Evolutionary conservation across 2,329 filamentous ascomycete genomes (phyloP), one percentile per base, ranked within the genome.

Genomic region (Bipolaris gigantea): DNA sequence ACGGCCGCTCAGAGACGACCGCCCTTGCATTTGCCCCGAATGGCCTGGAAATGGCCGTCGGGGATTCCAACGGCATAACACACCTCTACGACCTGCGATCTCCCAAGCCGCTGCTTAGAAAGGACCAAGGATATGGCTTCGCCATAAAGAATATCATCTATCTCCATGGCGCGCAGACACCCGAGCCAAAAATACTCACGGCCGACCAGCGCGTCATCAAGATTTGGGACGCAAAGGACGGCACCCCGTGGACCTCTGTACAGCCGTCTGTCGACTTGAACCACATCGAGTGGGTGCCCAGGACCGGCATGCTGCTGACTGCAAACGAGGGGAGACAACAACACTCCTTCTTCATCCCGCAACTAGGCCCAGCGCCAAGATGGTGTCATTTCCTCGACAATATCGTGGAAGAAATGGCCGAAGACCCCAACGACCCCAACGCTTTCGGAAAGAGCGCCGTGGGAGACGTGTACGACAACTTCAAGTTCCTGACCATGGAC

Each of bases 331-430:
- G 94, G 53, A 87, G 91, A 65, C 91, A 96, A 63, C 92, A 97
- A 71, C 92, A 97, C 74, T 87, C 91, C 0, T 97, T 97, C 79
- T 94, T 97, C 73, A 89, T 97, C 48, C 93, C 93, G 2, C 91
- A 96, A 69, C 83, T 97, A 19, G 94, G 94, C 1, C 91, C 93
- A 0, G 92, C 94, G 1, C 95, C 94, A 0, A 90, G 86, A 68
- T 99, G 94, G 94, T 97, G 94, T 72, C 87, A 89, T 3, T 97
- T 97, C 84, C 79, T 99, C 58, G 95, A 99, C 76, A 97, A 95
- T 68, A 85, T 99, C 68, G 94, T 97, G 9, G 94, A 99, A 78
- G 95, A 99, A 76, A 97, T 99, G 91, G 93, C 93, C 8, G 93
- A 97, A 71, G 84, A 87, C 63, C 80, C 80, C 8, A 83, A 85